Base-by-base conservation (phyloP, 2,329 filamentous ascomycete species). In the Alternaria viburni region DNA sequence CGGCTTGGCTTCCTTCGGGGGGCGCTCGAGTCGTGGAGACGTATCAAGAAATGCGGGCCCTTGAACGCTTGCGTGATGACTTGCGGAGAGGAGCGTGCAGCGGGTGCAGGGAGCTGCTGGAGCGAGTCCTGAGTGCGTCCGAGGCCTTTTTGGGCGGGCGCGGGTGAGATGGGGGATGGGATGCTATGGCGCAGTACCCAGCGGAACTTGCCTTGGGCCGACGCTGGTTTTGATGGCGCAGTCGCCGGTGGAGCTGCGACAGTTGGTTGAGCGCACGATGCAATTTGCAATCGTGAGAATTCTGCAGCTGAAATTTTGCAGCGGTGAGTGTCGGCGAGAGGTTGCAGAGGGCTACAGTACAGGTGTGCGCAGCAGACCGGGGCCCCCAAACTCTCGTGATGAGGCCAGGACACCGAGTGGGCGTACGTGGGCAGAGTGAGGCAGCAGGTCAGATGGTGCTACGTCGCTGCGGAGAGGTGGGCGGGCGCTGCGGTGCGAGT, bases 271-370 rank as follows among this genome's bases (percentile, higher is more conserved):
- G 65, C 50, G 43, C 63, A 26, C 63, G 56, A 64, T 51, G 65
- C 64, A 62, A 60, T 60, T 62, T 61, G 56, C 52, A 59, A 28
- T 51, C 23, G 60, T 64, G 64, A 68, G 62, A 69, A 64, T 66
- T 69, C 66, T 69, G 65, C 62, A 64, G 54, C 62, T 59, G 66
- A 66, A 69, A 69, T 65, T 68, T 64, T 65, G 66, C 61, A 69
- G 68, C 68, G 68, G 68, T 70, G 62, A 70, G 67, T 61, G 68
- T 70, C 68, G 68, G 68, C 68, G 63, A 70, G 62, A 57, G 56
- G 67, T 52, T 57, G 60, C 65, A 65, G 57, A 52, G 64, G 58
- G 65, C 65, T 62, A 54, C 58, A 36, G 32, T 52, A 57, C 59
- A 64, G 57, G 54, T 66, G 59, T 61, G 61, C 54, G 57, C 57